Conservation (phyloP, 2,329 filamentous ascomycete species). For the Coniochaeta sp. region DNA sequence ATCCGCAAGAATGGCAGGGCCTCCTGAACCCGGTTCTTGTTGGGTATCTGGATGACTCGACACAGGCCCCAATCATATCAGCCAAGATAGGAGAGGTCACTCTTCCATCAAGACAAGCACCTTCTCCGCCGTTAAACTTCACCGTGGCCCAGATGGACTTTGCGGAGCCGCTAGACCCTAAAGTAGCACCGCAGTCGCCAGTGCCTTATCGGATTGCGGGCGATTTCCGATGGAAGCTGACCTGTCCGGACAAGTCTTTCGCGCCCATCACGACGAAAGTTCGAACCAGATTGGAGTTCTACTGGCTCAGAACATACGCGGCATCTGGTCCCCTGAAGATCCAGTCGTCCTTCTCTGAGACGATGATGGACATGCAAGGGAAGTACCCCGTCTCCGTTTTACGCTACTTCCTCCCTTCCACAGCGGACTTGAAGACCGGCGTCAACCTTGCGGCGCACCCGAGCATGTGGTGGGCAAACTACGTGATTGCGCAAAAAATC, state of each 20-base stretch:
- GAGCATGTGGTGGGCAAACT: background rate
- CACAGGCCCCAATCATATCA: background rate
- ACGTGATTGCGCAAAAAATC: background rate
- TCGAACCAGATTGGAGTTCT: background rate
- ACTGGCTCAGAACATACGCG: background rate
- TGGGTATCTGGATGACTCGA: background rate
- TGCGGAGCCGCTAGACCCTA: background rate
- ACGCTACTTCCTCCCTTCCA: background rate
- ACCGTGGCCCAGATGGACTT: background rate
- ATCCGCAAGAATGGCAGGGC: background rate
- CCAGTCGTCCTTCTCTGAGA: background rate
- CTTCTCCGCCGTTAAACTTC: background rate
- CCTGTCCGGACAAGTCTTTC: background rate
- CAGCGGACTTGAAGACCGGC: background rate
- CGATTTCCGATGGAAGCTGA: background rate
- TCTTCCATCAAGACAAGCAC: background rate
- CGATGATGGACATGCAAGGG: background rate
- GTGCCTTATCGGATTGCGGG: background rate
- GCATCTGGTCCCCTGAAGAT: background rate
- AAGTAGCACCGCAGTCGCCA: background rate
- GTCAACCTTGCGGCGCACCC: background rate
- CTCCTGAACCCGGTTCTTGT: background rate
- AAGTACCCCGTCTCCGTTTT: background rate
- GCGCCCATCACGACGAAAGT: background rate
- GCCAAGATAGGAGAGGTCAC: background rate